Conservation (phyloP, 805 yeast species). For the Yamadazyma sp. region DNA sequence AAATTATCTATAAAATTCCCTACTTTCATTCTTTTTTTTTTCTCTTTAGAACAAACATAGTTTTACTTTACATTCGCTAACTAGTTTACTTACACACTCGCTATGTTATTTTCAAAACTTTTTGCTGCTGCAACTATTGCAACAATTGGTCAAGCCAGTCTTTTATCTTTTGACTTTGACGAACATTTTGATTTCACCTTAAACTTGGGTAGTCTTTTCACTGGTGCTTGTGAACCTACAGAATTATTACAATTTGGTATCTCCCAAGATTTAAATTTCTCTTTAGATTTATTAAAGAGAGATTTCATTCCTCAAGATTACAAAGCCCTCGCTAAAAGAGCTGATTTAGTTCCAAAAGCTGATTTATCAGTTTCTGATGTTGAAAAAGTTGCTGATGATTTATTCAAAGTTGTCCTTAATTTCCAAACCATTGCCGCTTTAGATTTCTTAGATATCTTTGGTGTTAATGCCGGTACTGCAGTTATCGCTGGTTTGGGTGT, state of each 20-base stretch:
- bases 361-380: slow-evolving; percentile 24
- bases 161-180: slow-evolving; percentile 8
- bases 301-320: too few relatives aligned
- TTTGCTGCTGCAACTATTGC: slow-evolving; percentile 10
- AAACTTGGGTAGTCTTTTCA: slow-evolving; percentile 2
- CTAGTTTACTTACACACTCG: background rate
- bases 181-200: slow-evolving; percentile 10
- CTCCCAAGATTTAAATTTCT: slow-evolving; percentile 7
- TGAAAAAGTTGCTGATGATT: slow-evolving; percentile 18
- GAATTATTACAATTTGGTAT: slow-evolving; percentile 11
- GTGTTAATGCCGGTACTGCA: slow-evolving; percentile 21
- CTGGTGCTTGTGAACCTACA: slow-evolving; percentile 6
- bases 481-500: slow-evolving; percentile 15
- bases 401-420: slow-evolving; percentile 22
- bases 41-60: too few relatives aligned
- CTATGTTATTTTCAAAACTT: slow-evolving; percentile 11
- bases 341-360: slow-evolving; percentile 19
- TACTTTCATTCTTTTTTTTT: too few relatives aligned
- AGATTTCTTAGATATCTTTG: slow-evolving; percentile 11
- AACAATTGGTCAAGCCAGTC: slow-evolving; percentile 7
- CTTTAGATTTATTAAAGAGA: slow-evolving; percentile 11
- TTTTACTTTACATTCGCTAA: too few relatives aligned
- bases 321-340: slow-evolving; percentile 10
- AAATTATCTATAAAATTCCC: too few relatives aligned
- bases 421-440: slow-evolving; percentile 16